Base-by-base conservation (phyloP, 768 basidiomycete genomes). In the Boletus reticulatus region DNA sequence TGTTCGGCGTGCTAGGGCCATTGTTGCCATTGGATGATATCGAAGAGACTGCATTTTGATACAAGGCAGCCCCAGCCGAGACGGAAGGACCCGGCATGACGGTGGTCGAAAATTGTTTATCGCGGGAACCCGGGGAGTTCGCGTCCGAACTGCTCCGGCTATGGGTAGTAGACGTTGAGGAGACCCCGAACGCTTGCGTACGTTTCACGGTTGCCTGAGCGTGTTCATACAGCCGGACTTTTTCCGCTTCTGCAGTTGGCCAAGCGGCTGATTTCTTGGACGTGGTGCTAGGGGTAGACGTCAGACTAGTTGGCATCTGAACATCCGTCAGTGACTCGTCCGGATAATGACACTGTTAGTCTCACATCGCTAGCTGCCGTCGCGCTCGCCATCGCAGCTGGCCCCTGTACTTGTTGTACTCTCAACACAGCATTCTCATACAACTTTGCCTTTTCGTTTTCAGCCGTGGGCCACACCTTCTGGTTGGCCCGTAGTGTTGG, bases 241-340 rank as follows among this genome's bases (percentile, higher is more conserved):
- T 92, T 67, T 93, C 91, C 52, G 84, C 81, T 69, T 91, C 90
- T 0, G 92, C 88, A 1, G 85, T 79, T 8, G 75, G 75, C 88
- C 87, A 92, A 19, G 64, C 45, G 4, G 62, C 3, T 0, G 55
- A 45, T 22, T 59, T 62, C 55, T 68, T 68, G 49, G 58, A 47
- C 13, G 60, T 42, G 16, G 53, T 6, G 13, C 49, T 27, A 3
- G 56, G n/a, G 11, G 50, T 5, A 34, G 64, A 48, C 5, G 43
- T n/a, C 4, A 12, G 20, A 43, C 16, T 22, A 8, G 62, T 43
- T 14, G 53, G 22, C 38, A 43, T 19, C 60, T 69, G 24, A 44
- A 45, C 22, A 34, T 50, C 16, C 22, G 32, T 70, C 43, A 60
- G 55, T 32, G 32, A 49, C 22, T 19, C 37, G 36, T 51, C 34